Conservation (phyloP, 495 filamentous ascomycete species). For the Chaetomium cochliodes region DNA sequence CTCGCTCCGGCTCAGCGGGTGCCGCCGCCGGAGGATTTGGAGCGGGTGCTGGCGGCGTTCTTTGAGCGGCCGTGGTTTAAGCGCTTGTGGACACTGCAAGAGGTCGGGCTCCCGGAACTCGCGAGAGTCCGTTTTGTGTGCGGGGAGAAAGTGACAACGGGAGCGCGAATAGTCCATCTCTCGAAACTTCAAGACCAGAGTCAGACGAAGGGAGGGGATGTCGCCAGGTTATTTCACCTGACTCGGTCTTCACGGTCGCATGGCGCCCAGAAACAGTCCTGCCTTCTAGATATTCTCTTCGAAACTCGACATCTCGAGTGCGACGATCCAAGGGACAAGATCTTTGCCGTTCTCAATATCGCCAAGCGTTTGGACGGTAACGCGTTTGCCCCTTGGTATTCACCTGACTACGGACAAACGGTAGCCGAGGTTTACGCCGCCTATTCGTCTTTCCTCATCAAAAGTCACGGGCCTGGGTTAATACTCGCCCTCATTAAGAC, state of each 20-base stretch:
- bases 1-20: background rate
- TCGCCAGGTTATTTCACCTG: background rate
- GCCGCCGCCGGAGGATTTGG: slow-evolving; percentile 9
- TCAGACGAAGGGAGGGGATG: background rate
- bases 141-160: slow-evolving; percentile 1
- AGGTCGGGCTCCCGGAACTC: slow-evolving; percentile 22
- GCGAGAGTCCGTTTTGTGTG: slow-evolving; percentile 8
- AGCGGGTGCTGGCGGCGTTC: slow-evolving; percentile 6
- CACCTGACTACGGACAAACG: slow-evolving; percentile 13
- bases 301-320: slow-evolving; percentile 1
- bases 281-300: slow-evolving; percentile 20
- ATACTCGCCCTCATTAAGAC: slow-evolving; percentile 25
- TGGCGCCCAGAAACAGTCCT: background rate
- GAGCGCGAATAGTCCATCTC: slow-evolving; percentile 11
- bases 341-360: slow-evolving; percentile 23
- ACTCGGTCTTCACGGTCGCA: background rate
- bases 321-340: slow-evolving; percentile 27
- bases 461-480: slow-evolving; percentile 22
- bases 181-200: background rate
- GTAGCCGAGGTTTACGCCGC: slow-evolving; percentile 15
- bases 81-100: slow-evolving; percentile 27
- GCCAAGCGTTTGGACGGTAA: slow-evolving; percentile 13
- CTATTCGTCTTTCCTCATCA: slow-evolving; percentile 22
- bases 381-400: background rate
- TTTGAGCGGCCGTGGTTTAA: slow-evolving; percentile 23